Conservation (phyloP, 1,284 basidiomycete species). For the Gomphus sp. region DNA sequence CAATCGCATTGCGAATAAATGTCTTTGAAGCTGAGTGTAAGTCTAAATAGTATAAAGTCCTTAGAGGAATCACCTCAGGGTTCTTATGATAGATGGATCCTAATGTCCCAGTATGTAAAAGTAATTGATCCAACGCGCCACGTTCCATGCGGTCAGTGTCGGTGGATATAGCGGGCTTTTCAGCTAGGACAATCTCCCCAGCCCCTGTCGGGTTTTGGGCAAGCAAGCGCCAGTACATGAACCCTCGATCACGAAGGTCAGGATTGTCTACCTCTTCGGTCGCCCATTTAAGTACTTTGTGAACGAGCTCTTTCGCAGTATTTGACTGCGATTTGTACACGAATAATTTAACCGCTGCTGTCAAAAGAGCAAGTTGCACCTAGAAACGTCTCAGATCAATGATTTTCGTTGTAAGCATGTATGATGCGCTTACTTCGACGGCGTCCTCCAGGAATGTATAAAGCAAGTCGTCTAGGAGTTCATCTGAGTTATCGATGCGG, state of each 20-base stretch:
- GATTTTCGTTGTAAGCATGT: not conserved
- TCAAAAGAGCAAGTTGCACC: constrained; percentile 94
- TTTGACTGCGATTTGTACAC: constrained; percentile 84
- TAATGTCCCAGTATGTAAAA: constrained; percentile 75
- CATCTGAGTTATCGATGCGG: constrained; percentile 92
- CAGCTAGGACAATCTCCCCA: constrained; percentile 84
- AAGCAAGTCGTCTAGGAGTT: constrained; percentile 87
- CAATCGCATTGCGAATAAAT: constrained; percentile 72
- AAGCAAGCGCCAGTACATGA: constrained; percentile 98
- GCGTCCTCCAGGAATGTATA: constrained; percentile 91
- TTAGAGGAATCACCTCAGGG: constrained; percentile 53
- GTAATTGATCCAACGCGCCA: constrained; percentile 84
- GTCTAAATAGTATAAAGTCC: not conserved
- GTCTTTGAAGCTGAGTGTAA: constrained; percentile 38
- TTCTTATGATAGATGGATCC: constrained; percentile 87
- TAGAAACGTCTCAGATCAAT: constrained; percentile 22
- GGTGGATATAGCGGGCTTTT: constrained; percentile 95
- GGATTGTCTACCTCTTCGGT: constrained; percentile 98
- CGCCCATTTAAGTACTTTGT: constrained; percentile 93
- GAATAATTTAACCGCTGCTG: constrained; percentile 95
- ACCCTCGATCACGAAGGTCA: constrained; percentile 92
- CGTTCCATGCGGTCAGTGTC: constrained; percentile 97
- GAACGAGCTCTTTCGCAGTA: constrained; percentile 83
- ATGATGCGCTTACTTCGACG: constrained; percentile 55
- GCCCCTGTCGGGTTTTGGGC: constrained; percentile 90